Conservation (phyloP, 1,284 basidiomycete species). For the Moesziomyces parantarcticus region DNA sequence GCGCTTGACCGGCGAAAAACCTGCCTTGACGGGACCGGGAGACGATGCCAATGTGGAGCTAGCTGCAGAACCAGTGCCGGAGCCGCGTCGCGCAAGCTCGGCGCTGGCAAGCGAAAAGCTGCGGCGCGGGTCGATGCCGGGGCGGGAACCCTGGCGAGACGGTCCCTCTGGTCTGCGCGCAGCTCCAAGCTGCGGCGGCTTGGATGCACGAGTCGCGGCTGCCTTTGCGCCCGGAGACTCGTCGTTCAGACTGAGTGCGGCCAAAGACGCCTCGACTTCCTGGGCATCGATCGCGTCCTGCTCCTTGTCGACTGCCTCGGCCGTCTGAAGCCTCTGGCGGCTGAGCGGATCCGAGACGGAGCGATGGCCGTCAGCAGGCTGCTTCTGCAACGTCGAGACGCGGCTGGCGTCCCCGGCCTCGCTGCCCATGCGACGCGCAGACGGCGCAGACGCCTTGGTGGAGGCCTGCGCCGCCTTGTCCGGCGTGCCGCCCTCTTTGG, state of each 20-base stretch:
- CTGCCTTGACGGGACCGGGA: slow-evolving; percentile 24
- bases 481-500: not conserved
- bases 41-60: slow-evolving; percentile 19
- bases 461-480: not conserved
- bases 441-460: slow-evolving; percentile 2
- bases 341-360: slow-evolving; percentile 48
- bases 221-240: not conserved
- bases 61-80: slow-evolving; percentile 12
- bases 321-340: slow-evolving; percentile 35
- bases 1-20: slow-evolving; percentile 39
- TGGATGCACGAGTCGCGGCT: slow-evolving; percentile 11
- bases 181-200: slow-evolving; percentile 31
- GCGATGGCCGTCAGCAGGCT: slow-evolving; percentile 32
- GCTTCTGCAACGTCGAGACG: slow-evolving; percentile 32
- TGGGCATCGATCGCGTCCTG: slow-evolving; percentile 40
- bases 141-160: slow-evolving; percentile 19
- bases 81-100: slow-evolving; percentile 22
- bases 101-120: slow-evolving; percentile 45
- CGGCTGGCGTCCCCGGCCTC: slow-evolving; percentile 30
- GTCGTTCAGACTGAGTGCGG: slow-evolving; percentile 31
- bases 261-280: slow-evolving; percentile 41
- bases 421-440: slow-evolving; percentile 26
- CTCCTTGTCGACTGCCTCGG: slow-evolving; percentile 18
- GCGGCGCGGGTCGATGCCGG: slow-evolving; percentile 19
- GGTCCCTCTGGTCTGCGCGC: slow-evolving; percentile 28